Evolutionary conservation across 2,329 filamentous ascomycete species (phyloP), one percentile per base, ranked within the genome.

Genomic region (Neophaeococcomyces mojaviensis): DNA sequence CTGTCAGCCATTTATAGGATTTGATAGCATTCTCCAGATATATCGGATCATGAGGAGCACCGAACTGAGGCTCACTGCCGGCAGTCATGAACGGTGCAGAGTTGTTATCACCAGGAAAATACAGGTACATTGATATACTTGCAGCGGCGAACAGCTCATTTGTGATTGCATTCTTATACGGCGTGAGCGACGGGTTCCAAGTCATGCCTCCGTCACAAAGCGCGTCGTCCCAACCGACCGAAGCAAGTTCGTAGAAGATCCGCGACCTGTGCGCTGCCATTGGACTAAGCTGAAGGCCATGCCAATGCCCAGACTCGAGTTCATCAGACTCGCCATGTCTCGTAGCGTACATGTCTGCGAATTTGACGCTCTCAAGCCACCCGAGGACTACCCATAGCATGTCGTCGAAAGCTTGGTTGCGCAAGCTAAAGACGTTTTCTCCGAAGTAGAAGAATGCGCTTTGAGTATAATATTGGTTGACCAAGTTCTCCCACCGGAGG

Each of bases 131-230:
- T 44, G 76, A 78, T 30, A 90, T 77, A 18, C 86, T 92, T 0
- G 87, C 88, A 0, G 89, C 76, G 49, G 96, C 86, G 67, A 78
- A 96, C 1, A 96, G 76, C 61, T 96, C 81, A 59, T 96, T 96
- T 24, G 90, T 97, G 57, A 97, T 94, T 52, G 90, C 88, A 59
- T 97, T 97, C 62, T 96, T 97, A 70, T 96, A 97, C 0, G 88
- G 88, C 32, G 74, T 65, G 22, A 90, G 68, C 30, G 79, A 77
- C 2, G 87, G 87, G 55, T 86, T 94, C 90, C 90, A 97, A 12
- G 81, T 77, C 85, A 97, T 94, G 36, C 90, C 90, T 18, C 90
- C 90, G 3, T 77, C 77, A 58, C 90, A 97, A 4, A 94, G 74
- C 19, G 72, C 73, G 18, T 78, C 84, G 59, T 94, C 85, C 88